Evolutionary conservation across 768 basidiomycete species (phyloP).

Genomic region (Kondoa malvinella): DNA sequence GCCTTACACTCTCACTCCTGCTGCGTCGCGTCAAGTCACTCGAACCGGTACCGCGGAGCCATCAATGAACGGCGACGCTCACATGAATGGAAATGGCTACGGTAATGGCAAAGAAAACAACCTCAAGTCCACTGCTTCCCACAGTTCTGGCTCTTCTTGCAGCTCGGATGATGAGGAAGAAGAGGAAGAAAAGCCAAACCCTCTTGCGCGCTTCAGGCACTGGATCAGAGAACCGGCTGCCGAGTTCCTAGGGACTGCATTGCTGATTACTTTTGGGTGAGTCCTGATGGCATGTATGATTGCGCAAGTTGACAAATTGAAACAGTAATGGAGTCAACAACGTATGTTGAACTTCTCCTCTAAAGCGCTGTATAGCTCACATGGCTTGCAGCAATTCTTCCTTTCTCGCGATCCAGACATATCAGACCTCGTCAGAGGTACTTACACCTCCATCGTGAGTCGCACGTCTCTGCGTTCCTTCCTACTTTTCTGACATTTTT

Average conservation of each 20-base stretch:
- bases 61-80: background rate
- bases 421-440: background rate
- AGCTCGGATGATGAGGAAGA: conserved; percentile 8
- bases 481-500: too few species aligned
- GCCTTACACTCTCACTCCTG: background rate
- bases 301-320: too few species aligned
- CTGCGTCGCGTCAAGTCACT: background rate
- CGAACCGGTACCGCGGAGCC: background rate
- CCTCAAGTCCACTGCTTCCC: background rate
- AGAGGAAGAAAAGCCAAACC: conserved; percentile 9
- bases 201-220: conserved; percentile 16
- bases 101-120: background rate
- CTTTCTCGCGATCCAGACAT: conserved; percentile 17
- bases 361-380: too few species aligned
- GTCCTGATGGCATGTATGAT: too few species aligned
- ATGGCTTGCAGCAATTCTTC: conserved; percentile 14
- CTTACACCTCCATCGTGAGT: too few species aligned
- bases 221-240: conserved; percentile 14
- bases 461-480: too few species aligned
- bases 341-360: too few species aligned
- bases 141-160: background rate
- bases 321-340: too few species aligned
- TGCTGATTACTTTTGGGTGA: conserved; percentile 4
- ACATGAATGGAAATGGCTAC: background rate
- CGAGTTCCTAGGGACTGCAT: conserved; percentile 14